Percentiles rank a stretch among this genome's conserved stretches.
These are phyloP conservation scores for Spathaspora hagerdaliae DNA, from an alignment of 805 yeast genomes.

Conservation along the genomic window DNA sequence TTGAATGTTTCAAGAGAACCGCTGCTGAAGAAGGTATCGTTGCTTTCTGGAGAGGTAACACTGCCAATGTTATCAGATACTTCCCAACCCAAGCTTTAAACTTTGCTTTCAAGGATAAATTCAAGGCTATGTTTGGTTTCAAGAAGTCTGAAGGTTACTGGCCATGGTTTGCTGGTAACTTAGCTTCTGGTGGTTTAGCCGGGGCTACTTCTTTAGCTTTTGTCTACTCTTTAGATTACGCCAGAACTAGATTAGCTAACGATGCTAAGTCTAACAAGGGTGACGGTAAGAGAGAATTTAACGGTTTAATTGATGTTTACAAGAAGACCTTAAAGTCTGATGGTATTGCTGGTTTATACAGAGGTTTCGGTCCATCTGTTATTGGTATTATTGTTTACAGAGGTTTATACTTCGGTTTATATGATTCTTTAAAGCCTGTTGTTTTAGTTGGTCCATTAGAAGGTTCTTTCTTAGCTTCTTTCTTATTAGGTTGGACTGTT, in stretches of 20 bases:
- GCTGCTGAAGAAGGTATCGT: constrained; percentile 88
- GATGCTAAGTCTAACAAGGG: constrained; percentile 89
- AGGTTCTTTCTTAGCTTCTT: constrained; percentile 92
- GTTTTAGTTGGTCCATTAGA: constrained; percentile 91
- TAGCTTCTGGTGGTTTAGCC: constrained; percentile 98
- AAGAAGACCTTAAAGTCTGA: constrained; percentile 92
- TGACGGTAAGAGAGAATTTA: constrained; percentile 92
- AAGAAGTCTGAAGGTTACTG: constrained; percentile 93
- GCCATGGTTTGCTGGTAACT: constrained; percentile 95
- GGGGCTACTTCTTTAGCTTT: constrained; percentile 93
- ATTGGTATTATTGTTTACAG: constrained; percentile 97
- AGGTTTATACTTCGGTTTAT: constrained; percentile 98
- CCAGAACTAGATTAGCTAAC: constrained; percentile 98
- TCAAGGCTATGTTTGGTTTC: constrained; percentile 94
- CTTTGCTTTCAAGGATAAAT: constrained; percentile 97
- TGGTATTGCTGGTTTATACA: constrained; percentile 97
- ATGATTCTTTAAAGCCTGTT: constrained; percentile 95
- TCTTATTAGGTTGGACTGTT: constrained; percentile 96
- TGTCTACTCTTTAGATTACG: constrained; percentile 96
- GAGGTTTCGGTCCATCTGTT: constrained; percentile 99
- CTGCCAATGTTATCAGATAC: constrained; percentile 97
- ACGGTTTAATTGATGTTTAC: constrained; percentile 95
- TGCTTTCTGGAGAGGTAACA: constrained; percentile 99
- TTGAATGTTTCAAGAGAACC: constrained; percentile 92
- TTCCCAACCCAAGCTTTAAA: constrained; percentile 99